phyloP scores from a whole-genome alignment of 2,329 filamentous ascomycete species.

The Pseudocercospora pini-densiflorae region DNA sequence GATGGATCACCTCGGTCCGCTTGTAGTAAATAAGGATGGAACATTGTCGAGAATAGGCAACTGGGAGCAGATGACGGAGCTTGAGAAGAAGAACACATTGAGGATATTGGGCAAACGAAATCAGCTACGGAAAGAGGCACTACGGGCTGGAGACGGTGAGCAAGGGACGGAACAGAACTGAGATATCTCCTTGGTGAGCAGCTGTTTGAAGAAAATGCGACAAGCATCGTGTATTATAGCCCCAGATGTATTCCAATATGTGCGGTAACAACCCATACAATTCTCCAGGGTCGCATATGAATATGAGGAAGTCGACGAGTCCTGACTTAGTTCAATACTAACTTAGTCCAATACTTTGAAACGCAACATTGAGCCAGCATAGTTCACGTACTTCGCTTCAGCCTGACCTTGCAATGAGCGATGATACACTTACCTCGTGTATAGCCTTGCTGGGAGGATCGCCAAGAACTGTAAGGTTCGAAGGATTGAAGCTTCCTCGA shows the following conservation, averaged over 20 bases:
- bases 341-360: no score
- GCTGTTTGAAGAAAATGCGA: no score
- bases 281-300: background rate
- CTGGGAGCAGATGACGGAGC: constrained; percentile 72
- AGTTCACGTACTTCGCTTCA: no score
- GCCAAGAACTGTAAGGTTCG: background rate
- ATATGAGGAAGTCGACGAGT: background rate
- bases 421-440: background rate
- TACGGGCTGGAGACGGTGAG: constrained; percentile 50
- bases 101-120: constrained; percentile 72
- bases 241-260: background rate
- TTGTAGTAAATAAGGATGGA: constrained; percentile 76
- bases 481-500: background rate
- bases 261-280: background rate
- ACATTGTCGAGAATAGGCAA: constrained; percentile 73
- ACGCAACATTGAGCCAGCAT: no score
- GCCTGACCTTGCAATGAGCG: no score
- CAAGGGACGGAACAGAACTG: background rate
- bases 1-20: constrained; percentile 71
- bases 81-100: constrained; percentile 70
- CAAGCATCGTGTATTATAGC: background rate
- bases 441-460: background rate
- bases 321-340: no score
- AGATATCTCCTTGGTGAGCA: background rate
- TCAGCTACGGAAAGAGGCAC: constrained; percentile 61